These are phyloP conservation scores for Xylariaceae sp. DNA, from an alignment of 2,329 filamentous ascomycete genomes.

Conservation along the genomic window DNA sequence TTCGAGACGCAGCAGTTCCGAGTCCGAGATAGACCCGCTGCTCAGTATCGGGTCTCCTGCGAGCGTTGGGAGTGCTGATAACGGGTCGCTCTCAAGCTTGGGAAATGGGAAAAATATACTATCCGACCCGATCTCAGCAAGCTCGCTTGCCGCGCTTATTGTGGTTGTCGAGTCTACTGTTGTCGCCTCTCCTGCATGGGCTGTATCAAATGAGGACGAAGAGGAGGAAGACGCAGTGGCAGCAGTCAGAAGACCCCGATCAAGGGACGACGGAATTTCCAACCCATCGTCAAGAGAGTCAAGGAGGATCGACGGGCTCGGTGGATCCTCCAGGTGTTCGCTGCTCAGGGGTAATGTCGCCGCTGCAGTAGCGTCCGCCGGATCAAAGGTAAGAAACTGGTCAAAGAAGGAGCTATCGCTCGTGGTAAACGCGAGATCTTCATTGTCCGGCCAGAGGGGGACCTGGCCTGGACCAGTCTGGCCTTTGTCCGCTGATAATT, in stretches of 20 bases:
- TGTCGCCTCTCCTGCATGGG: too few species aligned
- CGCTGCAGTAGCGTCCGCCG: slow-evolving; percentile 22
- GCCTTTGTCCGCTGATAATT: slow-evolving; percentile 30
- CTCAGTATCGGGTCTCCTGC: slow-evolving; percentile 26
- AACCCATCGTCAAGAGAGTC: slow-evolving; percentile 22
- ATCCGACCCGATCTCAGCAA: slow-evolving; percentile 11
- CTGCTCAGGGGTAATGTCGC: slow-evolving; percentile 9
- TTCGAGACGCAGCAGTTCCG: slow-evolving; percentile 42
- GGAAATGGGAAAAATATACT: background rate
- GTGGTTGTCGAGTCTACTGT: slow-evolving; percentile 15
- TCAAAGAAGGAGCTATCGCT: slow-evolving; percentile 32
- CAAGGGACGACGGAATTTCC: slow-evolving; percentile 18
- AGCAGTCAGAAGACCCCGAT: slow-evolving; percentile 13
- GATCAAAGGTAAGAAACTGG: slow-evolving; percentile 31
- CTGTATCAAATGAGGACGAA: too few species aligned
- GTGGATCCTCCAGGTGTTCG: slow-evolving; percentile 25
- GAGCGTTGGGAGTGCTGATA: slow-evolving; percentile 16
- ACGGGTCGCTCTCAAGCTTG: too few species aligned
- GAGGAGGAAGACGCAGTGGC: slow-evolving; percentile 4
- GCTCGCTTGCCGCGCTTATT: slow-evolving; percentile 6
- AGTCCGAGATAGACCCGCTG: slow-evolving; percentile 41
- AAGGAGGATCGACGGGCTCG: slow-evolving; percentile 30
- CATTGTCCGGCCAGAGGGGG: slow-evolving; percentile 28
- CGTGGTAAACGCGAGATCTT: slow-evolving; percentile 24
- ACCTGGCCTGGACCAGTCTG: slow-evolving; percentile 23